Evolutionary conservation across 495 filamentous ascomycete species (phyloP).

Genomic region (Aspergillus panamensis): DNA sequence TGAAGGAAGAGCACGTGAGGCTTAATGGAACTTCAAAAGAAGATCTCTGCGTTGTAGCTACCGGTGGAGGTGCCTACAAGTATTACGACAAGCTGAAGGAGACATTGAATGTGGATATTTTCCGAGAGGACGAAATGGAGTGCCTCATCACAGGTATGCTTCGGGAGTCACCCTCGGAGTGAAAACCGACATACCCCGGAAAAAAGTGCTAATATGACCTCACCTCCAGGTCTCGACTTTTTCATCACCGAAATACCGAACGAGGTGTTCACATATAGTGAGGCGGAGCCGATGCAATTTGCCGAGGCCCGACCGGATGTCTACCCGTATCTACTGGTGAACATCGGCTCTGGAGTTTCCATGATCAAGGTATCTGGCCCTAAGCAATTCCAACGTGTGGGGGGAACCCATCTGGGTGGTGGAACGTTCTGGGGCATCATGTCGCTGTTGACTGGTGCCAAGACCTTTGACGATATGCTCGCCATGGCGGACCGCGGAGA

Average conservation of each 20-base stretch:
- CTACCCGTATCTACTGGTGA: constrained; percentile 95
- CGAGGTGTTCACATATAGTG: constrained; percentile 95
- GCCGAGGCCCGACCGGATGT: constrained; percentile 67
- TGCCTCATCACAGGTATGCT: constrained; percentile 84
- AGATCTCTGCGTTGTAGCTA: constrained; percentile 86
- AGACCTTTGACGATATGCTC: constrained; percentile 93
- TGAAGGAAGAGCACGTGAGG: constrained; percentile 73
- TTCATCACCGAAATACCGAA: constrained; percentile 96
- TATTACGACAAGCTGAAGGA: constrained; percentile 88
- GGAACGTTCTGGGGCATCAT: constrained; percentile 96
- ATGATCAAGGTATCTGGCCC: constrained; percentile 97
- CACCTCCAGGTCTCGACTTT: constrained; percentile 78
- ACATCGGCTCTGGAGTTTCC: constrained; percentile 98
- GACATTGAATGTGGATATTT: constrained; percentile 75
- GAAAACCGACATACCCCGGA: neutral
- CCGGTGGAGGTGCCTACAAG: constrained; percentile 92
- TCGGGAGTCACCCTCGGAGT: neutral
- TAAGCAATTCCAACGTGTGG: constrained; percentile 78
- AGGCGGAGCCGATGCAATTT: constrained; percentile 82
- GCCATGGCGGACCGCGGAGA: constrained; percentile 91
- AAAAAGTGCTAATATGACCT: constrained; percentile 4
- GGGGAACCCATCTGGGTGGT: constrained; percentile 90
- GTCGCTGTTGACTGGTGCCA: constrained; percentile 81
- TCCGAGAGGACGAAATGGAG: constrained; percentile 97
- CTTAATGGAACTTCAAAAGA: constrained; percentile 62